These are phyloP conservation scores for Prunus yedoensis DNA, from an alignment of 331 rosid species.

Conservation along the genomic window DNA sequence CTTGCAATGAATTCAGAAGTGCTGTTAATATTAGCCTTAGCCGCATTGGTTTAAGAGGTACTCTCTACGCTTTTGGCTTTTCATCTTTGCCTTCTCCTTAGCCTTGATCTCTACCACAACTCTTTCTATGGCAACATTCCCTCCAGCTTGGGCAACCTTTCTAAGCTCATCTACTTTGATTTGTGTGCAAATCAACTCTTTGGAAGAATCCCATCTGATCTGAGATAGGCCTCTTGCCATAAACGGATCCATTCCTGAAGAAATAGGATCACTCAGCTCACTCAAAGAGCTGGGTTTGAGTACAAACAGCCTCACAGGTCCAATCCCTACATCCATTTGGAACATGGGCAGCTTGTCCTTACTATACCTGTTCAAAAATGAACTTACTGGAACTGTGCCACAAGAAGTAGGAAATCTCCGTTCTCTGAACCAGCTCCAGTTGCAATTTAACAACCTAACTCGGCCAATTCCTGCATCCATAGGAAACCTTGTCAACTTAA, in stretches of 20 bases:
- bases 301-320: neutral
- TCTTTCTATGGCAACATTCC: neutral
- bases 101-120: neutral
- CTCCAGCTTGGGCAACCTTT: neutral
- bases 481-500: neutral
- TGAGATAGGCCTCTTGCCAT: neutral
- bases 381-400: neutral
- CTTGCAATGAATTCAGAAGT: neutral
- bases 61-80: neutral
- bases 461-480: neutral
- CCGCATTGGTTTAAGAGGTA: neutral
- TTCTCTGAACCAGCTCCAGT: neutral
- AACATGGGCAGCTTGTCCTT: neutral
- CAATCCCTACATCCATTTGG: neutral
- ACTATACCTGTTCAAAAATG: neutral
- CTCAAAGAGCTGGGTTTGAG: too few relatives aligned
- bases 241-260: too few relatives aligned
- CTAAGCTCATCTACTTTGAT: neutral
- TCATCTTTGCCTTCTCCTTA: neutral
- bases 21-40: too few relatives aligned
- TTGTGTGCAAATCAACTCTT: neutral
- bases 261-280: too few relatives aligned
- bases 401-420: neutral
- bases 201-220: neutral
- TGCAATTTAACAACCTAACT: neutral